Percentiles rank a stretch among this genome's conserved stretches.
Conservation (phyloP, 306 rosid genomes). For the Cicer yamashitae region DNA sequence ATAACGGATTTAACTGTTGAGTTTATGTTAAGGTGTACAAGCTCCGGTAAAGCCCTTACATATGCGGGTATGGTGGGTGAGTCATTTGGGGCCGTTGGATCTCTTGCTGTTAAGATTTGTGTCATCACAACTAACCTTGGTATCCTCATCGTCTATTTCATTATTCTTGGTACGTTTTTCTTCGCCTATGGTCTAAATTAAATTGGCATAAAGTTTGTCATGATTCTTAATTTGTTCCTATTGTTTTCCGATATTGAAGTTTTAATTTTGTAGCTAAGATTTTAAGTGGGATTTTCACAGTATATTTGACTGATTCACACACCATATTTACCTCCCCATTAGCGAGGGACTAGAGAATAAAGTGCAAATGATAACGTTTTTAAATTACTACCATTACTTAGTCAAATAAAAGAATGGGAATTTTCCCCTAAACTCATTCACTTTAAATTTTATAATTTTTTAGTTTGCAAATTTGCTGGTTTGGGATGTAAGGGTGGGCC, state of each 20-base stretch:
- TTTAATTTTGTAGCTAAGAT: not conserved
- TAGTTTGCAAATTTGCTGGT: not conserved
- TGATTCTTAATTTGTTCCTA: not conserved
- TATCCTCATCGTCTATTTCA: slow-evolving; percentile 58
- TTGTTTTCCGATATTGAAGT: not conserved
- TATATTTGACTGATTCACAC: not conserved
- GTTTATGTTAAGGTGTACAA: slow-evolving; percentile 61
- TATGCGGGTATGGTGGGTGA: slow-evolving; percentile 61
- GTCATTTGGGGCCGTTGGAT: slow-evolving; percentile 56
- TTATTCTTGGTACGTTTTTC: slow-evolving; percentile 58
- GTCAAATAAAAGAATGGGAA: too few relatives aligned
- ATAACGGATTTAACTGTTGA: slow-evolving; percentile 60
- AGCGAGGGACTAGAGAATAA: not conserved
- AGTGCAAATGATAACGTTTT: too few relatives aligned
- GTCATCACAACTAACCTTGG: slow-evolving; percentile 62
- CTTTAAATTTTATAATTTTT: too few relatives aligned
- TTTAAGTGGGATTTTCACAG: not conserved
- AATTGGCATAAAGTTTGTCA: not conserved
- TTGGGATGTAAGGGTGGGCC: not conserved
- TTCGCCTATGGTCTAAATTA: not conserved
- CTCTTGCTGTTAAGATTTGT: slow-evolving; percentile 59
- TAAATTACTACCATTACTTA: not conserved
- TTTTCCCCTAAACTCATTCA: too few relatives aligned
- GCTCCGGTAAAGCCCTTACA: slow-evolving; percentile 53
- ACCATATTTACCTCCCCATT: not conserved